These are phyloP conservation scores for Colletotrichum sp. DNA, from an alignment of 2,329 filamentous ascomycete species.

Conservation along the genomic window DNA sequence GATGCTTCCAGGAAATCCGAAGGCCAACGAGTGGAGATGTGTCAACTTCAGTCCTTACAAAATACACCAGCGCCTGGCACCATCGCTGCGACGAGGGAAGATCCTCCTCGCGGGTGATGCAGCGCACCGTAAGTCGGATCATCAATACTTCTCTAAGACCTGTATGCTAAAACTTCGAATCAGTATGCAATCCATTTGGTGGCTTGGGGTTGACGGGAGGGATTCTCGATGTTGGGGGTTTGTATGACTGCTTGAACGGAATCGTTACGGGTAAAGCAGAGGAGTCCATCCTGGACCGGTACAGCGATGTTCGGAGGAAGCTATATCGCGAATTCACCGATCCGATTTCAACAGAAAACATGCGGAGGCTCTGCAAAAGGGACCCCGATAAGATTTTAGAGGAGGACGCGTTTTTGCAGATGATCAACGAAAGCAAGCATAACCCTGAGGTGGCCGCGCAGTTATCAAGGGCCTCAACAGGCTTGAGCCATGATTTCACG, in stretches of 20 bases:
- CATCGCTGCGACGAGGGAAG: not conserved
- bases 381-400: not conserved
- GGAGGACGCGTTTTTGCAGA: not conserved
- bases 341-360: not conserved
- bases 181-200: not conserved
- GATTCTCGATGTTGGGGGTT: not conserved
- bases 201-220: not conserved
- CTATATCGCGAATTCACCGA: not conserved
- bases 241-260: not conserved
- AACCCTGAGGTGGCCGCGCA: not conserved
- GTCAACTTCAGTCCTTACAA: not conserved
- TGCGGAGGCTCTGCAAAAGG: not conserved
- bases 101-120: not conserved
- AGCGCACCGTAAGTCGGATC: not conserved
- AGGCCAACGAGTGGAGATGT: not conserved
- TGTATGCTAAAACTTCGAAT: accelerated
- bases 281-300: not conserved
- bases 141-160: not conserved
- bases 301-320: not conserved
- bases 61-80: not conserved
- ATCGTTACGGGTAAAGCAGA: not conserved
- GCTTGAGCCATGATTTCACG: not conserved
- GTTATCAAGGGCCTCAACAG: not conserved
- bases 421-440: not conserved
- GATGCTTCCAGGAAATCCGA: not conserved